Evolutionary conservation across 139 green algal species (phyloP), one percentile per base, ranked within the genome.

Genomic region (Axilococcus clingmanii): DNA sequence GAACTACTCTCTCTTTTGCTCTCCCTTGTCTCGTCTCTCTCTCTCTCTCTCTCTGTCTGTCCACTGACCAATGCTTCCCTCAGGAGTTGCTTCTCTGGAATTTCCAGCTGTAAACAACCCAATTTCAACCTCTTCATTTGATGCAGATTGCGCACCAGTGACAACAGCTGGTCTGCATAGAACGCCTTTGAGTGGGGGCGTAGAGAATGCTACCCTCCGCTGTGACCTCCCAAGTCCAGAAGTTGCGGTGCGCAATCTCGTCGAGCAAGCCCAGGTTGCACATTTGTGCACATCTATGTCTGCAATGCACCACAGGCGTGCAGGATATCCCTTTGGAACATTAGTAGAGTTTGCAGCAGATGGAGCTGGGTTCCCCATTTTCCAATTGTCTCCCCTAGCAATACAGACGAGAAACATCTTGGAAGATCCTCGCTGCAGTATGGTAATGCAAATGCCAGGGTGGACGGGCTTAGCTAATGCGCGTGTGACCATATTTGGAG

Each of bases 391-490:
- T 12, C 84, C 83, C 4, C 67, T 93, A 54, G 84, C 78, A 55
- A 89, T 91, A 51, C 84, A 94, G 58, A 89, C 84, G 19, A 67
- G 84, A 48, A 94, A 94, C 75, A 63, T 94, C 36, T 44, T 73
- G 25, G 75, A 75, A 44, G 77, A 94, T 78, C 69, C 58, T 30
- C 80, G 48, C 46, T 91, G 36, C 40, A 77, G 63, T 24, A 40
- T 89, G 29, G 66, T 76, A 35, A 80, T 95, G 40, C 82, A 96
- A 76, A 94, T 97, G 80, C 88, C 86, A 5, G 93, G 92, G 11
- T 99, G 92, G 92, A 84, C 79, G 41, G 93, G 93, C 5, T 76
- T 99, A 49, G 81, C 88, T 24, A 98, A 99, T 52, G 90, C 93
- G 11, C 68, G 88, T 23, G 91, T 97, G 15, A 98, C 93, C 38